Base-by-base conservation (phyloP, 192 early-diverging fungal genomes). In the Podila minutissima region DNA sequence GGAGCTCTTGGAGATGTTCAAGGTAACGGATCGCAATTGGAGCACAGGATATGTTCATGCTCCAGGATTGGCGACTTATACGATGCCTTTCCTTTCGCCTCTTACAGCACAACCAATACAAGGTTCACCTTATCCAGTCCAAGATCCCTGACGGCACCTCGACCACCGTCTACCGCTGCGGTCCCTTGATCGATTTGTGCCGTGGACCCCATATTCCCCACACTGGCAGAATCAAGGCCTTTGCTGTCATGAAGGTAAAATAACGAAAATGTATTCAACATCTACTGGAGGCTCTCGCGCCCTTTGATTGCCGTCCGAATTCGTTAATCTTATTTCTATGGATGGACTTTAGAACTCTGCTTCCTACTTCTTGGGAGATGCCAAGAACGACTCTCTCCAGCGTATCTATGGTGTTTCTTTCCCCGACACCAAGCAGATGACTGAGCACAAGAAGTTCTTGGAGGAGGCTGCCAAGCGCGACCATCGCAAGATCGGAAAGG, bases 331-430 rank as follows among this genome's bases (percentile, higher is more conserved):
- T 4, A 8, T 17, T 46, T 17, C 15, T 51, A 59, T 32, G 60
- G 8, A 22, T 35, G 60, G 5, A 22, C 24, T 24, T 19, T 73
- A 86, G 95, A 98, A 96, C 92, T 99, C 98, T 66, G 87, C 98
- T 19, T 97, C 97, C 57, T 98, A 99, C 90, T 99, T 98, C 84
- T 87, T 99, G 79, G 98, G 95, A 71, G 94, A 98, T 78, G 91
- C 97, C 66, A 95, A 94, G 69, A 98, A 98, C 86, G 98, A 98
- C 79, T 97, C 97, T 53, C 90, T 99, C 61, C 98, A 99, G 87
- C 96, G 98, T 79, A 88, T 99, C 64, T 98, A 99, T 85, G 98
- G 98, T 66, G 95, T 99, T 65, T 98, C 97, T 64, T 99, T 99
- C 93, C 98, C 98, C 17, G 98, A 99, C 77, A 92, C 90, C 81